These are phyloP conservation scores for Nitzschia putrida DNA, from an alignment of 108 stramenopile genomes.

Conservation along the genomic window DNA sequence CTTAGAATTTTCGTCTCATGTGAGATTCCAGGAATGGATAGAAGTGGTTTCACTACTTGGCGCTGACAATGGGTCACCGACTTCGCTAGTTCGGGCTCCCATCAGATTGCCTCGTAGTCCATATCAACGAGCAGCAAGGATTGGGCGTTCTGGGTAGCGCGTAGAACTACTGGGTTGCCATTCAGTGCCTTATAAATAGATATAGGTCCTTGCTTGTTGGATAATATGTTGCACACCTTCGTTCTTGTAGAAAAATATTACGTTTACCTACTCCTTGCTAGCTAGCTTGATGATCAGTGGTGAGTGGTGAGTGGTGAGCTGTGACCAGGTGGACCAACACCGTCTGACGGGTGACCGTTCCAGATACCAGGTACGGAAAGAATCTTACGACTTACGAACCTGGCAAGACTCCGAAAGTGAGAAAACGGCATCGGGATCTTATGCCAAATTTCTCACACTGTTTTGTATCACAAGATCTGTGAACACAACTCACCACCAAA, in stretches of 20 bases:
- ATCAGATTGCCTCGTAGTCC: slow-evolving; percentile 60
- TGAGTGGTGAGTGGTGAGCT: too few species aligned
- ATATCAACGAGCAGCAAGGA: slow-evolving; percentile 47
- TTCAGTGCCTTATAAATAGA: too few species aligned
- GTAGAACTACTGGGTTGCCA: neutral
- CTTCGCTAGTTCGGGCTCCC: slow-evolving; percentile 45
- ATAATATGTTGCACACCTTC: too few species aligned
- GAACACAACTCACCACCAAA: neutral
- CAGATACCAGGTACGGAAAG: too few species aligned
- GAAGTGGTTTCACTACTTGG: slow-evolving; percentile 60
- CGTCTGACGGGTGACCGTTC: too few species aligned
- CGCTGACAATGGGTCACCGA: slow-evolving; percentile 71
- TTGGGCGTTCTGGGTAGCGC: slow-evolving; percentile 1
- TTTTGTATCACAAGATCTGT: neutral
- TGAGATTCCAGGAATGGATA: slow-evolving; percentile 82
- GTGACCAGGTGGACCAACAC: too few species aligned
- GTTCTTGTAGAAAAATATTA: too few species aligned
- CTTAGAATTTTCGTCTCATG: slow-evolving; percentile 83
- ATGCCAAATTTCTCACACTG: neutral
- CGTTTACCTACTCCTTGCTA: too few species aligned
- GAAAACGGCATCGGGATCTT: neutral
- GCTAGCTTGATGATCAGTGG: too few species aligned
- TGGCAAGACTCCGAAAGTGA: too few species aligned
- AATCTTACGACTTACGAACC: too few species aligned
- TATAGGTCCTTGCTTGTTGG: too few species aligned